Percentiles rank a stretch among this genome's conserved stretches.
These are phyloP conservation scores for Aspergillus costaricaensis DNA, from an alignment of 2,329 filamentous ascomycete genomes.

Conservation along the genomic window DNA sequence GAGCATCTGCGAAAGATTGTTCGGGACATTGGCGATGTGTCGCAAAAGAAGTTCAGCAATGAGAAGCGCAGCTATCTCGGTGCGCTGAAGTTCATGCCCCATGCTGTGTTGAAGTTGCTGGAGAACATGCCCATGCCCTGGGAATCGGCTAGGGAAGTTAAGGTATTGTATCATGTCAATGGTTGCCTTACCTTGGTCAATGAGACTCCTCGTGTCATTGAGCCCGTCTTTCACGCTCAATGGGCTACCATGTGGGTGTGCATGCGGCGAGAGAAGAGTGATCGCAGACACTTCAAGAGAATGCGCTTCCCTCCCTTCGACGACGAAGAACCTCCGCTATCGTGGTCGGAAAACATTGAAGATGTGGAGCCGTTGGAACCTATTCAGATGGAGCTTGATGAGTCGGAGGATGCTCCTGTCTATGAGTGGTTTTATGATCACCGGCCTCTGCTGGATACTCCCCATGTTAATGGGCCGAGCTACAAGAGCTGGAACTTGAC, in stretches of 20 bases:
- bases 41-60: slow-evolving; percentile 98
- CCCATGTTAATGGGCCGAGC: slow-evolving; percentile 93
- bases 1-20: slow-evolving; percentile 99
- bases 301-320: slow-evolving; percentile 99
- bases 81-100: slow-evolving; percentile 98
- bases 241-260: slow-evolving; percentile 99
- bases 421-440: slow-evolving; percentile 99
- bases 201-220: slow-evolving; percentile 93
- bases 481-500: slow-evolving; percentile 95
- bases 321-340: slow-evolving; percentile 94
- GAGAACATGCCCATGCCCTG: slow-evolving; percentile 99
- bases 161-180: slow-evolving; percentile 97
- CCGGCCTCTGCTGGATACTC: slow-evolving; percentile 82
- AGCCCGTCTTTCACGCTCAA: slow-evolving; percentile 95
- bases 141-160: slow-evolving; percentile 94
- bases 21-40: slow-evolving; percentile 97
- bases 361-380: slow-evolving; percentile 96
- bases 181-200: slow-evolving; percentile 96
- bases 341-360: slow-evolving; percentile 98
- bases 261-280: slow-evolving; percentile 97
- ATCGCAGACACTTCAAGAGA: slow-evolving; percentile 92
- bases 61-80: slow-evolving; percentile 98
- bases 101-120: slow-evolving; percentile 92
- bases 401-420: slow-evolving; percentile 86
- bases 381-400: slow-evolving; percentile 97